Evolutionary conservation across 495 filamentous ascomycete species (phyloP), one percentile per base, ranked within the genome.

Genomic region (Annulohypoxylon moriforme): DNA sequence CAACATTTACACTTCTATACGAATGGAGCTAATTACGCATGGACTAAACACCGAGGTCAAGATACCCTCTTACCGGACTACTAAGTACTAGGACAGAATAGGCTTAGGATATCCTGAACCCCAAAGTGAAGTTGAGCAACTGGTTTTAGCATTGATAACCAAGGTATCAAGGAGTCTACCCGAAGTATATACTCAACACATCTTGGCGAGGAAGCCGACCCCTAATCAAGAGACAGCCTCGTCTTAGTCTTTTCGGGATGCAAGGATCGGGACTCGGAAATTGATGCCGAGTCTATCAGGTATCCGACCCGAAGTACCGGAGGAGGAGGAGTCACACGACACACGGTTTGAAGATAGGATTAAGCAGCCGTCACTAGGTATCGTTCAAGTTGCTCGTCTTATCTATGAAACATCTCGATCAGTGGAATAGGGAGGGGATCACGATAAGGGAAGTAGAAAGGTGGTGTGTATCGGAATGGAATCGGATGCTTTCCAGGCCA

Each of bases 391-490:
- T 8, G 8, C 29, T 8, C 34, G 16, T 16, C 33, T 40, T 38
- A 36, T 40, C 55, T 58, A 9, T 7, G 13, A 33, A 14, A 22
- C 8, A 3, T 4, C 22, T 40, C 14, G 40, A 13, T 14, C 9
- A 14, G 24, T 50, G 4, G n/a, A 27, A 13, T 27, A 9, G n/a
- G n/a, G 20, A 14, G 9, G 46, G 24, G 11, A 1, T n/a, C 20
- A 25, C 24, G 46, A 50, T 27, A 27, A 27, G 24, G 11, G 3
- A 24, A 2, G 18, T 0, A 40, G 55, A 38, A 58, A 14, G 6
- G 10, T 40, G 33, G 18, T 38, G 34, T 40, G 33, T 24, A 40
- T 58, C 55, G 55, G 55, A 18, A 40, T 58, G 34, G 55, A 40
- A 33, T 40, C 55, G 55, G 55, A 58, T 10, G 55, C 14, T 27